Evolutionary conservation across 2,329 filamentous ascomycete species (phyloP), one percentile per base, ranked within the genome.

Genomic region (Cordyceps cicadae): DNA sequence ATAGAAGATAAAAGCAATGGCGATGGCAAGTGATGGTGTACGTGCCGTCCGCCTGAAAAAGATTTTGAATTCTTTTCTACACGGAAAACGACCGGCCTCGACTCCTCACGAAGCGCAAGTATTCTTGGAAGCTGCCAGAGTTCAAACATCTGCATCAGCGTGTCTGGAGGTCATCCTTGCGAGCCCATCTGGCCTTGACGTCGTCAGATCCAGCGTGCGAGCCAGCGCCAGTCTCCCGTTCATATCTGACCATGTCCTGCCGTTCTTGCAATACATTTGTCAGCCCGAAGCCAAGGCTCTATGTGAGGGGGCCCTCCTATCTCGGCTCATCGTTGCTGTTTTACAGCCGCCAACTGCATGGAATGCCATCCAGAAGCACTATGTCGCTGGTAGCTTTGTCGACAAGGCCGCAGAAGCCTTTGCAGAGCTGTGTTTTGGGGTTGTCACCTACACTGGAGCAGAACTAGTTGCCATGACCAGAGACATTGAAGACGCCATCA

Each of bases 321-420:
- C 73, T 37, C 70, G 76, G 15, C 53, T 86, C 3, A 66, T 85
- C 1, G 62, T 73, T 0, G 70, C 72, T 0, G 71, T 86, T 3
- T 69, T 81, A 1, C 71, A 81, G 1, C 84, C 84, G 0, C 77
- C 78, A 0, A 79, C 79, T 0, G 73, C 86, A 14, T 87, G 84
- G 84, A 74, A 75, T 17, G 73, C 75, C 0, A 66, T 84, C 2
- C 46, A 80, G 19, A 62, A 70, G 0, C 63, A 68, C 1, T 72
- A 72, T 49, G 55, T 66, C 4, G 61, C 39, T 2, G 64, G 67
- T 8, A 61, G 64, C 1, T 69, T 83, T 8, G 64, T 70, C 1
- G 66, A 73, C 1, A 64, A 63, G 0, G 68, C 71, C 0, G 65
- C 74, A 1, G 66, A 70, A 17, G 67, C 72, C 0, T 78, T 84